Base-by-base conservation (phyloP, 768 basidiomycete species). In the Tricholoma terreum region DNA sequence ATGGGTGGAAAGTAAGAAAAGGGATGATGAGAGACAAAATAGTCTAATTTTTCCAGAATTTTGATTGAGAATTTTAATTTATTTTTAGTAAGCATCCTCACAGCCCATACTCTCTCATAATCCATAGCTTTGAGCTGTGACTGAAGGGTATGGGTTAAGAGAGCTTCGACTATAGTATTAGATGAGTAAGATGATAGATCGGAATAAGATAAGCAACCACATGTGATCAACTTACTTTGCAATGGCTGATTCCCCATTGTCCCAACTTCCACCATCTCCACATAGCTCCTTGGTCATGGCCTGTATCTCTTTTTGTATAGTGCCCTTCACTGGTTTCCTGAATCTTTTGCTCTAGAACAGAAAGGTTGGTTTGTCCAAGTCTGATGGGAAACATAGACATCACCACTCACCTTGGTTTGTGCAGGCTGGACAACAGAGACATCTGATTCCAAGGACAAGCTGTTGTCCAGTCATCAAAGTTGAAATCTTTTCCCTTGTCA, bases 291-390 rank as follows among this genome's bases (percentile, higher is more conserved):
- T 27, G 24, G 24, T 27, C 24, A 27, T 61, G 33, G n/a, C 51
- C 15, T 61, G 53, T 48, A 61, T 51, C 12, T 58, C 58, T 7
- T 56, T 38, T 1, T 48, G 58, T 4, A 56, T 33, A 12, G 30
- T 33, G 19, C 42, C 19, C 50, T 58, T 61, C 6, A 5, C 15
- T 38, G 46, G 48, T 36, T 38, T 40, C 38, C 7, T 19, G 19
- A 7, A 2, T 8, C 14, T 2, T 19, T 40, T 14, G 3, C 38
- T 7, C 14, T 14, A 40, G 2, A 19, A 40, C 14, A 14, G 38
- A 4, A 40, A 40, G 38, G 2, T 40, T 40, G 7, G 38, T 40
- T 40, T 3, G 38, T 40, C 38, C 19, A 4, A 14, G 3, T 2
- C 24, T 27, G 24, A 27, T 27, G 24, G 24, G 24, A 27, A 27